A percentile compares a stretch with the other conserved stretches of the same genome.
These are phyloP conservation scores for Pneumocystis sp. DNA, from an alignment of 1,139 yeast genomes.

Conservation along the genomic window DNA sequence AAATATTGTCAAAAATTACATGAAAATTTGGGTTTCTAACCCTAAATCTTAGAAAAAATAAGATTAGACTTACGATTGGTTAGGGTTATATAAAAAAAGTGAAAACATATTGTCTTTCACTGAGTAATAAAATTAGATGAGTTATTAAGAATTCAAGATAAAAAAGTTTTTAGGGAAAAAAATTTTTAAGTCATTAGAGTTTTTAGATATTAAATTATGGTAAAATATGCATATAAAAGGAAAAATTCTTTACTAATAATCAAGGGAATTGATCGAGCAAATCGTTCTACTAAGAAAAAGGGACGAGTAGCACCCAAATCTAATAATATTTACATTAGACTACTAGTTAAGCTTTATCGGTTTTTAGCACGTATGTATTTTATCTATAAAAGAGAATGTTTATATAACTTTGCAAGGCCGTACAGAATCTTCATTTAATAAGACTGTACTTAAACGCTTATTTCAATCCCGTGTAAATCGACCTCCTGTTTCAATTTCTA, in stretches of 20 bases:
- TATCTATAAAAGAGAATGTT: background rate
- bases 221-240: background rate
- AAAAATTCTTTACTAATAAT: constrained; percentile 24
- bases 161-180: background rate
- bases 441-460: constrained; percentile 82
- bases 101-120: background rate
- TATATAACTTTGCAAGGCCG: constrained; percentile 29
- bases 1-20: too few relatives aligned
- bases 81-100: background rate
- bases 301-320: constrained; percentile 99
- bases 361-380: constrained; percentile 92
- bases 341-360: constrained; percentile 94
- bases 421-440: constrained; percentile 95
- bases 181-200: background rate
- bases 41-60: background rate
- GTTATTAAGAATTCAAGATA: too few relatives aligned
- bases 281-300: constrained; percentile 90
- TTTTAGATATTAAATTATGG: background rate
- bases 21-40: background rate
- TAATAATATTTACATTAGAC: constrained; percentile 95
- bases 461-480: constrained; percentile 97
- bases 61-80: background rate
- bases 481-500: constrained; percentile 96
- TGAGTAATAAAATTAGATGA: too few relatives aligned
- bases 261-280: constrained; percentile 93